A percentile compares a stretch with the other conserved stretches of the same genome.
These are phyloP conservation scores for Neurospora sp. DNA, from an alignment of 495 filamentous ascomycete species.

Conservation along the genomic window DNA sequence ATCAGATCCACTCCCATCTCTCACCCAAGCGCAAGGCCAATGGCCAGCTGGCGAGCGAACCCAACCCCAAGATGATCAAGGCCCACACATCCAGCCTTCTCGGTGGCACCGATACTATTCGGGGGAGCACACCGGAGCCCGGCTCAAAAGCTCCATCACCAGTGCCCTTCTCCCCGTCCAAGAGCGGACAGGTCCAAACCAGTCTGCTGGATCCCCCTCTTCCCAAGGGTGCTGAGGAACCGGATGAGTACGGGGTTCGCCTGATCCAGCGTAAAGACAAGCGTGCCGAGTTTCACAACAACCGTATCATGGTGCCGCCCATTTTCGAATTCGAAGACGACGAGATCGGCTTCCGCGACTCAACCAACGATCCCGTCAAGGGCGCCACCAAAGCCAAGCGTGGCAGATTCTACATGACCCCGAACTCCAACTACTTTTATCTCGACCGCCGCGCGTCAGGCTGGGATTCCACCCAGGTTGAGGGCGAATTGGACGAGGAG, in stretches of 20 bases:
- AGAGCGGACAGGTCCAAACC: constrained; percentile 4
- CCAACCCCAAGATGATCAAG: constrained; percentile 27
- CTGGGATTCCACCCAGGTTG: constrained; percentile 33
- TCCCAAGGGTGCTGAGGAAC: constrained; percentile 26
- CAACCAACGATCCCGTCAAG: constrained; percentile 33
- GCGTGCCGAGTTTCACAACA: constrained; percentile 24
- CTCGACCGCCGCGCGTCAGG: constrained; percentile 30
- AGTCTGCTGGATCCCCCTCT: constrained; percentile 14
- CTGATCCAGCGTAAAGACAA: constrained; percentile 21
- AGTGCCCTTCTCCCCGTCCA: constrained; percentile 13
- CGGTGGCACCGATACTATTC: constrained; percentile 29
- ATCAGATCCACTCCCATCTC: constrained; percentile 10
- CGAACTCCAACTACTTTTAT: constrained; percentile 32
- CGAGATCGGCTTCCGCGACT: constrained; percentile 43
- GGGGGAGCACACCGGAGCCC: constrained; percentile 23
- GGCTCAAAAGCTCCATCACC: constrained; percentile 31
- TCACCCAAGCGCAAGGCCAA: constrained; percentile 32
- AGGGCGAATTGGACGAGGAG: constrained; percentile 30
- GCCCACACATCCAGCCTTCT: constrained; percentile 34
- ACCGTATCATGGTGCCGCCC: constrained; percentile 34
- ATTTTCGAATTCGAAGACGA: constrained; percentile 27
- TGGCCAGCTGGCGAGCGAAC: constrained; percentile 30
- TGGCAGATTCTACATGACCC: constrained; percentile 30
- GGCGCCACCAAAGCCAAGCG: constrained; percentile 28
- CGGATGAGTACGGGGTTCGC: constrained; percentile 33